Evolutionary conservation across 2,329 filamentous ascomycete genomes (phyloP), one percentile per base, ranked within the genome.

Genomic region (Tothia fuscella): DNA sequence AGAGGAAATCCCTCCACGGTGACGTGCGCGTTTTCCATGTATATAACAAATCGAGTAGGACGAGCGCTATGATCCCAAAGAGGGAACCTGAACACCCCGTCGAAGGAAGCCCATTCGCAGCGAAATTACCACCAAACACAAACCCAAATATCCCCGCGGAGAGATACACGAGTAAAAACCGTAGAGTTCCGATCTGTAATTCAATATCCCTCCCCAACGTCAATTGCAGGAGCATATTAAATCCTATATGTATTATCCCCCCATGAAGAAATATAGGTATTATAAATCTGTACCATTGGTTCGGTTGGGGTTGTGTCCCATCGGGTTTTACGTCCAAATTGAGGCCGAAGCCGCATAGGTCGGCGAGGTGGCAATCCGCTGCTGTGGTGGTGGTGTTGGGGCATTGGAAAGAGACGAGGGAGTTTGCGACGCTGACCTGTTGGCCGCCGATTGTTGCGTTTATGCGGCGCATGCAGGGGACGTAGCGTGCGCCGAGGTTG

Each of bases 221-320:
- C 54, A 95, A 63, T 59, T 98, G 91, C 17, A 95, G 72, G 6
- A 96, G 71, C 63, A 98, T 71, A 62, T 98, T 98, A 71, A 96
- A 95, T 13, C 78, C 84, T 45, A 98, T 95, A 57, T 98, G 91
- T 48, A 98, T 80, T 43, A 98, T 64, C 12, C 91, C 91, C 2
- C 86, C 87, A 55, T 98, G 91, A 53, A 98, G 68, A 65, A 98
- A 98, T 47, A 98, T 95, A 29, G 91, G 89, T 2, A 81, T 67
- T 55, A 98, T 95, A 66, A 98, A 96, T 46, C 91, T 82, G 63
- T 76, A 98, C 91, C 91, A 98, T 60, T 98, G 91, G 56, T 96
- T 79, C 1, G 91, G 91, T 46, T 76, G 71, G 2, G 80, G 67
- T 1, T 77, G 64, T 7, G 59, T 57, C 46, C 79, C 69, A 51